Evolutionary conservation across 2,329 filamentous ascomycete species (phyloP).

Genomic region (Cephalotrichum gorgonifer): DNA sequence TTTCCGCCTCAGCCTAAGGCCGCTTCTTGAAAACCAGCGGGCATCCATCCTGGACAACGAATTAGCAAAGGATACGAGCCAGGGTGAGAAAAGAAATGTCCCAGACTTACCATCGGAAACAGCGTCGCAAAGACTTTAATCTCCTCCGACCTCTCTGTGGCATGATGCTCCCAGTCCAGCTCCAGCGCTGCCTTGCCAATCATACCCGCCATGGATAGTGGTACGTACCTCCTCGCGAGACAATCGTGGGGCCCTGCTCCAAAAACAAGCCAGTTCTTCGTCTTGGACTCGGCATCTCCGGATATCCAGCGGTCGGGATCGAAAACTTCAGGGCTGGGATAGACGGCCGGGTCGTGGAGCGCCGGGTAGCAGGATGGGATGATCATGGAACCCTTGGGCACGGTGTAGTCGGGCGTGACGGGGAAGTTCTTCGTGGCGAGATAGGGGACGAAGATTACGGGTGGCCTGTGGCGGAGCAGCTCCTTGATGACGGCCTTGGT

Average conservation of each 20-base stretch:
- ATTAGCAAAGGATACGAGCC: slow-evolving; percentile 6
- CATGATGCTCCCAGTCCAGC: slow-evolving; percentile 38
- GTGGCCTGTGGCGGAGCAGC: slow-evolving; percentile 38
- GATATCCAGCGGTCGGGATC: slow-evolving; percentile 42
- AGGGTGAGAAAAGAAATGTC: neutral
- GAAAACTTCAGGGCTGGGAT: slow-evolving; percentile 34
- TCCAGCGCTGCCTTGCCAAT: slow-evolving; percentile 41
- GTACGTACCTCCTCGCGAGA: slow-evolving; percentile 37
- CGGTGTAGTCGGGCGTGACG: slow-evolving; percentile 34
- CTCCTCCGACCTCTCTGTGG: slow-evolving; percentile 35
- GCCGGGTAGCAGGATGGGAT: slow-evolving; percentile 41
- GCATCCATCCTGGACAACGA: slow-evolving; percentile 20
- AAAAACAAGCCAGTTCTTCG: slow-evolving; percentile 44
- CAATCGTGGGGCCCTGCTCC: slow-evolving; percentile 40
- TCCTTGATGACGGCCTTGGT: slow-evolving; percentile 44
- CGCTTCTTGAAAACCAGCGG: slow-evolving; percentile 23
- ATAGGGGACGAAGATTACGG: slow-evolving; percentile 45
- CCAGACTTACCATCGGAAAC: slow-evolving; percentile 33
- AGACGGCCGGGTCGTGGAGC: slow-evolving; percentile 36
- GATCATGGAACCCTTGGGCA: slow-evolving; percentile 36
- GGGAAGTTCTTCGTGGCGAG: slow-evolving; percentile 35
- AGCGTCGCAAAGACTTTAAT: slow-evolving; percentile 38
- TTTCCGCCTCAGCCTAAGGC: neutral
- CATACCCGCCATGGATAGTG: slow-evolving; percentile 38
- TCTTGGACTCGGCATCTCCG: slow-evolving; percentile 37